Evolutionary conservation across 768 basidiomycete species (phyloP), one percentile per base, ranked within the genome.

Genomic region (Epithele typhae): DNA sequence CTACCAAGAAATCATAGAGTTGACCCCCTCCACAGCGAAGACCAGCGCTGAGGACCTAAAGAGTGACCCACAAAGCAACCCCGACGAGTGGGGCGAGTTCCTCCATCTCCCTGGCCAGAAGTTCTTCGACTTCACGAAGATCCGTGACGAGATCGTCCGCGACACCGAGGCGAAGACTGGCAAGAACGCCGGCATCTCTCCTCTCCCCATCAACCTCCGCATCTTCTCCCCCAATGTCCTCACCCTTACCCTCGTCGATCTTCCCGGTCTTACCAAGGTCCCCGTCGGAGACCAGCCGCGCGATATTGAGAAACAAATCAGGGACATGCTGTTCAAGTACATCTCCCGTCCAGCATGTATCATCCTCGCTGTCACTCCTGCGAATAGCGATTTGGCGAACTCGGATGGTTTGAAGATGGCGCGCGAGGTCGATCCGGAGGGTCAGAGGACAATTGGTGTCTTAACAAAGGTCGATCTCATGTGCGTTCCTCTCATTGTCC

Each of bases 151-250:
- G 68, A 99, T 99, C 55, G 78, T 97, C 24, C 82, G 84, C 53
- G 96, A 99, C 66, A 99, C 96, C 1, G 96, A 98, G 64, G 89
- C 90, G 48, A 98, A 98, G 78, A 99, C 96, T 0, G 96, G 96
- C 48, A 89, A 88, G 67, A 99, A 99, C 63, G 94, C 95, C 34
- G 95, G 96, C 48, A 97, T 98, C 60, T 98, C 96, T 2, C 92
- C 96, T 12, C 79, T 84, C 48, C 93, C 96, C 45, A 99, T 98
- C 78, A 98, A 98, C 69, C 73, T 99, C 46, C 91, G 96, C 51
- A 88, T 99, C 67, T 97, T 81, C 73, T 97, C 95, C 1, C 96
- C 96, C 22, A 91, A 97, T 59, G 94, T 98, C 63, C 79, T 97
- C 48, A 99, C 96, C 8, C 78, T 99, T 19, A 99, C 96, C 24